phyloP scores from a whole-genome alignment of 495 filamentous ascomycete genomes.

The Cercophora newfieldiana region DNA sequence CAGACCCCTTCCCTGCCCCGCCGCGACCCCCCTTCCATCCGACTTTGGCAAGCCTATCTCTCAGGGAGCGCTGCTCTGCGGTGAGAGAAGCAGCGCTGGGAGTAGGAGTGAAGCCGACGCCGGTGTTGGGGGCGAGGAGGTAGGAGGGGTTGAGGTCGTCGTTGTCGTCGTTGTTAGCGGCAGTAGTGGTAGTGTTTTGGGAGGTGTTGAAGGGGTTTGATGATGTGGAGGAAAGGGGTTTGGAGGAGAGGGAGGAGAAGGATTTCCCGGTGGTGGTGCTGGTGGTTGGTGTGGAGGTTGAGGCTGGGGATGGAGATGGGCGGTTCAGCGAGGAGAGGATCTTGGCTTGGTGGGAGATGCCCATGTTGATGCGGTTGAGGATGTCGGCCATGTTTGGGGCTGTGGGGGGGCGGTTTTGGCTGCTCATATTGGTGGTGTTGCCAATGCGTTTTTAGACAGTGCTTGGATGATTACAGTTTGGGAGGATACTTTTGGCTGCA shows the following conservation, averaged over 20 bases:
- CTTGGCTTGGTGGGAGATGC: constrained; percentile 17
- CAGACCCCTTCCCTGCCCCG: background rate
- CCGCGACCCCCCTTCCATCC: background rate
- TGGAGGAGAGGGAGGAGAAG: constrained; percentile 24
- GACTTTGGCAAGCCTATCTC: constrained; percentile 16
- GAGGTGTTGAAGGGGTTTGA: background rate
- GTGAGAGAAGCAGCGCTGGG: background rate
- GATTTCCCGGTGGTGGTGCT: constrained; percentile 2
- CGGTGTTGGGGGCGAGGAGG: constrained; percentile 38
- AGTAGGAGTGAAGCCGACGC: constrained; percentile 30
- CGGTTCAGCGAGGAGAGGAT: constrained; percentile 20
- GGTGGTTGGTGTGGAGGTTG: constrained; percentile 14
- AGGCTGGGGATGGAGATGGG: constrained; percentile 14
- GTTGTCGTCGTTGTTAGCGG: no score
- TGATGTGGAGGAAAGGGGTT: background rate
- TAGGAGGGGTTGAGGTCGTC: constrained; percentile 30
- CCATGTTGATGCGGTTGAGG: constrained; percentile 39
- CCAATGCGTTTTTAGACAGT: no score
- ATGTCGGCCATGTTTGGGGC: constrained; percentile 35
- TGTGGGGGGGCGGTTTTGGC: constrained; percentile 19
- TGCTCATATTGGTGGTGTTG: background rate
- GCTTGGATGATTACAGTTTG: no score
- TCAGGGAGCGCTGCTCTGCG: background rate
- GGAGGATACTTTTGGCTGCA: background rate
- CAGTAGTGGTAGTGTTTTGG: constrained; percentile 19